Evolutionary conservation across 371 early-diverging fungal species (phyloP).

Genomic region (Haplosporangium sp.): DNA sequence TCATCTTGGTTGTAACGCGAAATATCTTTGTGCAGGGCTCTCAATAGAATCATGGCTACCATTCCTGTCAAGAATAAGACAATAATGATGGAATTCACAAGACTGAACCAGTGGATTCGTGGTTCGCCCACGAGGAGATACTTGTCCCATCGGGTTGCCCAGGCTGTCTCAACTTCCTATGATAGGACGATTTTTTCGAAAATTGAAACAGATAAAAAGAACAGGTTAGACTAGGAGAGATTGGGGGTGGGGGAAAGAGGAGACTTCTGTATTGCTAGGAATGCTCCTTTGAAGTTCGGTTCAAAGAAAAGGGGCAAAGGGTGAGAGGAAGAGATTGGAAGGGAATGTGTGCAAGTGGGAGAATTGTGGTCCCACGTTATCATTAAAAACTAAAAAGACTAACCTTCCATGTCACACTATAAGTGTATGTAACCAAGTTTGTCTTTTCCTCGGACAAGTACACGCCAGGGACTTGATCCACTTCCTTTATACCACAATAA

Average conservation of each 20-base stretch:
- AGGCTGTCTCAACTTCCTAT: slow-evolving; percentile 74
- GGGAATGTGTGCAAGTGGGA: background rate
- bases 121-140: slow-evolving; percentile 90
- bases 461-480: slow-evolving; percentile 55
- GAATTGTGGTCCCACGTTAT: too few species aligned
- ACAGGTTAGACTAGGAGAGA: background rate
- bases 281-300: background rate
- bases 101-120: slow-evolving; percentile 83
- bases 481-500: slow-evolving; percentile 52
- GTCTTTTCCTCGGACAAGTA: slow-evolving; percentile 63
- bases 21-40: slow-evolving; percentile 89
- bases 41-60: slow-evolving; percentile 87
- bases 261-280: background rate
- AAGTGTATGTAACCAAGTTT: slow-evolving; percentile 81
- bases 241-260: background rate
- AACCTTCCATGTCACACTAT: slow-evolving; percentile 87
- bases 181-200: background rate
- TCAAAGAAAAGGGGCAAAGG: background rate
- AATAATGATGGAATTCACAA: slow-evolving; percentile 91
- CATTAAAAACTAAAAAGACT: slow-evolving; percentile 1
- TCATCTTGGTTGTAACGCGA: slow-evolving; percentile 86
- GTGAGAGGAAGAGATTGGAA: background rate
- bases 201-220: background rate
- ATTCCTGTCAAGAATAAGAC: slow-evolving; percentile 91
- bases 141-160: slow-evolving; percentile 97